A percentile compares a stretch with the other conserved stretches of the same genome.
phyloP scores from a whole-genome alignment of 2,329 filamentous ascomycete species.

The Sclerotinia spermophila region DNA sequence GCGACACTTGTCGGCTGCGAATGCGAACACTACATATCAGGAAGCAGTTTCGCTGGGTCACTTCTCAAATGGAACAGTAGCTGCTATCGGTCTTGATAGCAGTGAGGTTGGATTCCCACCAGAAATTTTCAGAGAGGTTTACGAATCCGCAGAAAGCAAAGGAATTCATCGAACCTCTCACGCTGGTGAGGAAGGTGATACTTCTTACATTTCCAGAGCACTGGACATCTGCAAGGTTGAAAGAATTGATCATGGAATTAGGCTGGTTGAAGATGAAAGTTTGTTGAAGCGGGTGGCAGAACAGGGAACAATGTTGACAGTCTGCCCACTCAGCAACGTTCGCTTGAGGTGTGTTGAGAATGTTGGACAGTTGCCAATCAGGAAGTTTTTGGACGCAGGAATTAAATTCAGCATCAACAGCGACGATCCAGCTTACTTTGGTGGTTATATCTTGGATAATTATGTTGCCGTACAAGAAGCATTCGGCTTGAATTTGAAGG shows the following conservation, averaged over 20 bases:
- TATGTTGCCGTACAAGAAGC: constrained; percentile 73
- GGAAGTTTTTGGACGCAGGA: constrained; percentile 42
- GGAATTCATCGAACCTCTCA: constrained; percentile 66
- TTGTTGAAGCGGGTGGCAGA: constrained; percentile 57
- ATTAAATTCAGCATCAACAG: constrained; percentile 48
- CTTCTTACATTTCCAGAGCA: constrained; percentile 61
- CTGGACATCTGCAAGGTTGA: constrained; percentile 58
- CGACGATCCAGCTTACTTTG: constrained; percentile 57
- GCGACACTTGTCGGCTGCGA: constrained; percentile 60
- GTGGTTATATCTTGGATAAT: constrained; percentile 70
- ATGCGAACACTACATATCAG: constrained; percentile 49
- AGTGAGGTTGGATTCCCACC: constrained; percentile 56
- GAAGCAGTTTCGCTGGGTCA: constrained; percentile 43
- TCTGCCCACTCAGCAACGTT: constrained; percentile 74
- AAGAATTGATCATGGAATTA: constrained; percentile 73
- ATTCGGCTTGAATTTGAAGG: constrained; percentile 57
- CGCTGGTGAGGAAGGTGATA: constrained; percentile 71
- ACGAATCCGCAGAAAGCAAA: constrained; percentile 48
- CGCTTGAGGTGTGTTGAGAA: constrained; percentile 46
- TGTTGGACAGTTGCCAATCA: constrained; percentile 44
- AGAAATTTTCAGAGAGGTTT: constrained; percentile 60
- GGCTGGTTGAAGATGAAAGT: constrained; percentile 55
- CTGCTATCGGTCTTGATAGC: constrained; percentile 66
- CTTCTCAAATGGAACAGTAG: constrained; percentile 51
- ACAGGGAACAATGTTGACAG: constrained; percentile 58